These are phyloP conservation scores for Pouteria glomerata DNA, from an alignment of 148 eudicot species.

Conservation along the genomic window DNA sequence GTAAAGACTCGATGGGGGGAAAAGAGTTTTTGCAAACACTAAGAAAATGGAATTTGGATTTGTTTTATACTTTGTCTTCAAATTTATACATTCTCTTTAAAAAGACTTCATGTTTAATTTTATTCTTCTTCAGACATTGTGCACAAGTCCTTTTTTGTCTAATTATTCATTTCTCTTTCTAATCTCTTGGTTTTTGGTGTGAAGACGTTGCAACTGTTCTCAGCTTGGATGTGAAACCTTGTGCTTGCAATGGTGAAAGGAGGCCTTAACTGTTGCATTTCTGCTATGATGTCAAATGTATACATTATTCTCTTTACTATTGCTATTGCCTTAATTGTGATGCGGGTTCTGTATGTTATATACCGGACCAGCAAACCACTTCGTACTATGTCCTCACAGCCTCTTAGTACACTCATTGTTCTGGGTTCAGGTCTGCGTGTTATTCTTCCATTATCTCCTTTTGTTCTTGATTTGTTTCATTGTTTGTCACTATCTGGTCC, in stretches of 20 bases:
- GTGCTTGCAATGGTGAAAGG: slow-evolving; percentile 11
- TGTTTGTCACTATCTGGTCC: background rate
- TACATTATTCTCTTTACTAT: slow-evolving; percentile 5
- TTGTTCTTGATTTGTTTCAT: background rate
- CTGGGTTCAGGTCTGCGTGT: slow-evolving; percentile 74
- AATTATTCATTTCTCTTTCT: background rate
- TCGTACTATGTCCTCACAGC: slow-evolving; percentile 20
- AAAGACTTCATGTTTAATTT: too few relatives aligned
- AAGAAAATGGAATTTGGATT: too few relatives aligned
- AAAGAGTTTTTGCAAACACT: too few relatives aligned
- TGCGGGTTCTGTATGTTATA: slow-evolving; percentile 50
- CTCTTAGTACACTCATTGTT: slow-evolving; percentile 70
- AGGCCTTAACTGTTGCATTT: background rate
- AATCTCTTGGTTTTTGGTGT: background rate
- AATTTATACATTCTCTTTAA: too few relatives aligned
- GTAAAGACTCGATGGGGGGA: too few relatives aligned
- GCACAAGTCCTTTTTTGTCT: background rate
- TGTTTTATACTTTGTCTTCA: too few relatives aligned
- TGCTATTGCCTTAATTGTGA: slow-evolving; percentile 21
- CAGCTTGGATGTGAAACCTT: background rate
- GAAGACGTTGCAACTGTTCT: background rate
- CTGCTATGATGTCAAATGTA: background rate
- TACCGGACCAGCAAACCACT: slow-evolving; percentile 47
- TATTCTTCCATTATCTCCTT: background rate
- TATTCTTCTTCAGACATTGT: too few relatives aligned